phyloP scores from a whole-genome alignment of 2,329 filamentous ascomycete genomes.

The Sphaerulina vaccinii region DNA sequence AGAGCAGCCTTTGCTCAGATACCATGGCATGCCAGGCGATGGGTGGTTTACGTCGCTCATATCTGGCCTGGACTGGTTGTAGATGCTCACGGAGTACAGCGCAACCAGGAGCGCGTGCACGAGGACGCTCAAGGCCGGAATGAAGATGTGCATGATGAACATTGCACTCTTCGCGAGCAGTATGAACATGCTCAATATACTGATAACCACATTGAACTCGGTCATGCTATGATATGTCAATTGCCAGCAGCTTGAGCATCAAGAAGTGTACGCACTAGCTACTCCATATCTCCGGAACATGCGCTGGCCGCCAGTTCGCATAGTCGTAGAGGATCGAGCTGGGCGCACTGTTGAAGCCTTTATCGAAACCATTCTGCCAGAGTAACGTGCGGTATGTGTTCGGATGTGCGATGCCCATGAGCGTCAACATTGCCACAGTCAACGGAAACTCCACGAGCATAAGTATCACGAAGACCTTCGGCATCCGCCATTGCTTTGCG shows the following conservation, averaged over 20 bases:
- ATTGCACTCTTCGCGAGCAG: constrained; percentile 68
- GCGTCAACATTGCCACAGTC: constrained; percentile 64
- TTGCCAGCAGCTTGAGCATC: background rate
- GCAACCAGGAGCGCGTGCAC: constrained; percentile 58
- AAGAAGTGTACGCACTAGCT: constrained; percentile 58
- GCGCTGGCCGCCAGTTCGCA: constrained; percentile 65
- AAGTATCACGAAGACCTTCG: constrained; percentile 54
- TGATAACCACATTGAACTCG: constrained; percentile 73
- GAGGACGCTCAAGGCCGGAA: constrained; percentile 61
- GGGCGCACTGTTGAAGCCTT: constrained; percentile 74
- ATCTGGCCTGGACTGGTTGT: constrained; percentile 72
- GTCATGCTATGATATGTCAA: constrained; percentile 57
- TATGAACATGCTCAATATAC: constrained; percentile 73
- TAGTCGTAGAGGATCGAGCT: constrained; percentile 68
- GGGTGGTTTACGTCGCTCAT: constrained; percentile 63
- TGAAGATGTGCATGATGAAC: constrained; percentile 70
- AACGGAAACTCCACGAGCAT: constrained; percentile 66
- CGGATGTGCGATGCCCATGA: constrained; percentile 72
- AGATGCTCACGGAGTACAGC: constrained; percentile 65
- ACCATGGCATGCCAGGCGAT: constrained; percentile 68
- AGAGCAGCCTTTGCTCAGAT: constrained; percentile 67
- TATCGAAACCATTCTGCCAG: constrained; percentile 69
- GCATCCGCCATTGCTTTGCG: constrained; percentile 55
- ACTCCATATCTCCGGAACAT: constrained; percentile 70
- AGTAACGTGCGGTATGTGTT: constrained; percentile 69